phyloP scores from a whole-genome alignment of 441 rosid genomes.

The Adansonia gregorii region DNA sequence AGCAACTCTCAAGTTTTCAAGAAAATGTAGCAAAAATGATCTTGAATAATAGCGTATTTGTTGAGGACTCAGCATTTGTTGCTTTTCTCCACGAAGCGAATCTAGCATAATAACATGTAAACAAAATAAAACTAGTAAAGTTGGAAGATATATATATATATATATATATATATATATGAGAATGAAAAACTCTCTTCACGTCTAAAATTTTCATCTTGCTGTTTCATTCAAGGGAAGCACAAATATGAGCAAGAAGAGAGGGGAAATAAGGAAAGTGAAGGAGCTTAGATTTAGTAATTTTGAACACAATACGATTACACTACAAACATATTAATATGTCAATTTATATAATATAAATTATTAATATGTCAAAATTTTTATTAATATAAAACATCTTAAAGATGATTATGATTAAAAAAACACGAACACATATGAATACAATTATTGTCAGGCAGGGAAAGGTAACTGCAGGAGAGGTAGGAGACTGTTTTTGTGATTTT shows the following conservation, averaged over 20 bases:
- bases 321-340: no score
- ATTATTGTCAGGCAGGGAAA: background rate
- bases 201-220: background rate
- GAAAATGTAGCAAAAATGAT: background rate
- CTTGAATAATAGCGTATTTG: background rate
- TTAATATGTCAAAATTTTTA: no score
- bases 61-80: background rate
- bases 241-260: background rate
- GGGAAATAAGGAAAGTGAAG: background rate
- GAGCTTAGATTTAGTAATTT: background rate
- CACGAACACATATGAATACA: no score
- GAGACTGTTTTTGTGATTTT: no score
- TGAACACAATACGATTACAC: no score
- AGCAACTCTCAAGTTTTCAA: background rate
- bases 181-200: no score
- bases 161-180: no score
- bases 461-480: background rate
- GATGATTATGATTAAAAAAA: no score
- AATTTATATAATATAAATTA: no score
- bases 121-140: constrained; percentile 11
- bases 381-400: no score
- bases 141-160: background rate
- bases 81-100: background rate
- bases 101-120: background rate
- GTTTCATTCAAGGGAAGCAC: background rate